Base-by-base conservation (phyloP, 1,284 basidiomycete species). In the Phenoliferia sp. region DNA sequence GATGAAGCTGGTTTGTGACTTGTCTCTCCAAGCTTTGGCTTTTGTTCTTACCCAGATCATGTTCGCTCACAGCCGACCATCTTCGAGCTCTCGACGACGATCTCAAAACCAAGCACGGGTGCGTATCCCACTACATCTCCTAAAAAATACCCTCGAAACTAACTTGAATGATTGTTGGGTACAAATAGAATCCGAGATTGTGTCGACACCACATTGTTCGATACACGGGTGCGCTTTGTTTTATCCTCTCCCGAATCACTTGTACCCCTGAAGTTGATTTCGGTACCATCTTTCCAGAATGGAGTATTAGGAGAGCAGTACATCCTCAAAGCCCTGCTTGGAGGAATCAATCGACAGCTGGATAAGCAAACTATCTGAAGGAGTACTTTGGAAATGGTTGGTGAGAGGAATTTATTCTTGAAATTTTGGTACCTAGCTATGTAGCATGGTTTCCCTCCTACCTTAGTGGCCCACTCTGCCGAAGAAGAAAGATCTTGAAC, bases 41-140 rank as follows among this genome's bases (percentile, higher is more conserved):
- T 15, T 6, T 26, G 33, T 1, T 12, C 48, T 36, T n/a, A 34
- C n/a, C 15, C 17, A 0, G 19, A 39, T 28, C 28, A 5, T 12
- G 22, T 29, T 6, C 35, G 5, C 34, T 56, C 28, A 62, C 62
- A 22, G 48, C 68, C 0, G 65, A 57, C 10, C 65, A 66, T 17
- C 58, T 75, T 19, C 60, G 63, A 7, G 57, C 62, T n/a, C 62
- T 75, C 9, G 74, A 75, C 64, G 74, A 75, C 57, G 72, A 74
- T 34, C 63, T 75, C 35, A 68, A 58, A 54, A 44, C 59, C 28
- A 71, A 70, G 56, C 63, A 72, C 34, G 59, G 63, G n/a, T n/a
- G n/a, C n/a, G 59, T 68, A 56, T 62, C 59, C 34, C 22, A 12
- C 34, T 22, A 19, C 55, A 34, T 56, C 60, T 50, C 36, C n/a